Base-by-base conservation (phyloP, 208 protist genomes). In the Acanthamoeba sp. region DNA sequence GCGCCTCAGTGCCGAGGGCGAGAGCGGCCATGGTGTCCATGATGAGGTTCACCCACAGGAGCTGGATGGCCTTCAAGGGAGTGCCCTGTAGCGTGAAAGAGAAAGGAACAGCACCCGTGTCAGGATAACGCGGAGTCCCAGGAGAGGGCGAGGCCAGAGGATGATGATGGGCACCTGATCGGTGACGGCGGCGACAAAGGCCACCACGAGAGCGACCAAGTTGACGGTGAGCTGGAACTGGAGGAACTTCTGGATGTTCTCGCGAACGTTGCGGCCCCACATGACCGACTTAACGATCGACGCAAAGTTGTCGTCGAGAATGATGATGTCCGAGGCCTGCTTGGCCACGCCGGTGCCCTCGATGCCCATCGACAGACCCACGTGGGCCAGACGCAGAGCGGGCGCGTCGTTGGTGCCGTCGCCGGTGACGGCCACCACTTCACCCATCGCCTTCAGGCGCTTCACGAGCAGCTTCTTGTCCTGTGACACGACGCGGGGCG, bases 21-120 rank as follows among this genome's bases (percentile, higher is more conserved):
- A 99, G 97, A 1, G 99, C 98, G 40, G 99, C 99, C 29, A 99
- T 95, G 24, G 99, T 99, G 96, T 99, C 99, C 99, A 99, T 99
- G 97, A 99, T 99, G 42, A 99, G 95, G 95, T 99, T 99, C 59
- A 99, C 98, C 99, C 99, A 99, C 85, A 99, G 97, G 34, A 99
- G 97, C 97, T 99, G 99, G 93, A 99, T 97, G 73, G 98, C 98
- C 82, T 97, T 98, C 34, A 99, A 96, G 45, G 98, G 98, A 24
- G 80, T 84, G 40, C 69, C 94, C 66, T 95, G 32, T 48, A 48
- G 45, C 24, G 14, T 55, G 78, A 27, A 87, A 87, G n/a, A n/a
- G n/a, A n/a, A n/a, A n/a, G n/a, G n/a, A n/a, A n/a, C n/a, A n/a
- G n/a, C n/a, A n/a, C n/a, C n/a, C n/a, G n/a, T n/a, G n/a, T n/a